Evolutionary conservation across 768 basidiomycete species (phyloP).

Genomic region (Rhodocollybia butyracea): DNA sequence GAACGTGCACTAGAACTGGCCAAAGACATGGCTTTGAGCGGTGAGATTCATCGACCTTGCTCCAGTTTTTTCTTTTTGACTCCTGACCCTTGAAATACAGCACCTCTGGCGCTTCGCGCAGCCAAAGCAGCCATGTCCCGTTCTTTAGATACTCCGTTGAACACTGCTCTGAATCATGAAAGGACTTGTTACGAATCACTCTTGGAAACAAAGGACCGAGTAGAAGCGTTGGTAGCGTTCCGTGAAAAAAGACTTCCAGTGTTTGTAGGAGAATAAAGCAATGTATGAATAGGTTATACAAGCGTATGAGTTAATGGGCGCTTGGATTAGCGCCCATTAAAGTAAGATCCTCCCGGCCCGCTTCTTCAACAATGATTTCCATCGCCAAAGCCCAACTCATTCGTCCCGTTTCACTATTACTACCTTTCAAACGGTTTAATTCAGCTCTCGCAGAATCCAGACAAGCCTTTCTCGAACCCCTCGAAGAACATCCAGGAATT

Average conservation of each 20-base stretch:
- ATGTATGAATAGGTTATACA: too few relatives aligned
- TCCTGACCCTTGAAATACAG: constrained; percentile 22
- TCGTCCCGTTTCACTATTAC: background rate
- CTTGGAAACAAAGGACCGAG: constrained; percentile 50
- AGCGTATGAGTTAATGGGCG: too few relatives aligned
- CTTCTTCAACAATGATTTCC: too few relatives aligned
- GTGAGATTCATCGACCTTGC: background rate
- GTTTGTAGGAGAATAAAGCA: constrained; percentile 54
- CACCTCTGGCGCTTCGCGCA: constrained; percentile 56
- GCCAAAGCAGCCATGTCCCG: constrained; percentile 57
- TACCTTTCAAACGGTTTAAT: background rate
- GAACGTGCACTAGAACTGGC: constrained; percentile 7
- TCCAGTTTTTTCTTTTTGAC: background rate
- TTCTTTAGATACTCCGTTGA: constrained; percentile 43
- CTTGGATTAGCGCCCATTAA: too few relatives aligned
- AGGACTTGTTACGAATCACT: constrained; percentile 56
- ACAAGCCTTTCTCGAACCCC: constrained; percentile 50
- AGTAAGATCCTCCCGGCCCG: too few relatives aligned
- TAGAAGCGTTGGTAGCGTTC: constrained; percentile 61
- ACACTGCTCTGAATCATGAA: constrained; percentile 56
- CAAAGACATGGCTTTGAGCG: constrained; percentile 4
- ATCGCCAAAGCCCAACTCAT: background rate
- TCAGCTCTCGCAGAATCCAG: background rate
- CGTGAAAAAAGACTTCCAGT: constrained; percentile 53
- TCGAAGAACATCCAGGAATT: constrained; percentile 58